Conservation (phyloP, 306 rosid genomes). For the Rosa chinensis region DNA sequence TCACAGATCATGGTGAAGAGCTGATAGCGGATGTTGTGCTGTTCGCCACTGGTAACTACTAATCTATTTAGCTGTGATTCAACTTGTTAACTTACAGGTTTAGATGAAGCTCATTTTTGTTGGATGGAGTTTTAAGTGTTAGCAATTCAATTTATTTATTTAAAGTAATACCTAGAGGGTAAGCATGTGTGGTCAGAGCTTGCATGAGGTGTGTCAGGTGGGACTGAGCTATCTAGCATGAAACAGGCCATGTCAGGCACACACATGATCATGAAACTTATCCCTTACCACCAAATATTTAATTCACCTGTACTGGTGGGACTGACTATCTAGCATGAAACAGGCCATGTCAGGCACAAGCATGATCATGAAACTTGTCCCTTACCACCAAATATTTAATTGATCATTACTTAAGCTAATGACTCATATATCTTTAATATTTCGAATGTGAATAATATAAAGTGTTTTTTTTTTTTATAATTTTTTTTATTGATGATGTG, state of each 20-base stretch:
- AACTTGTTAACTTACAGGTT: neutral
- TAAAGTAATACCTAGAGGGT: neutral
- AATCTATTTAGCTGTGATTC: neutral
- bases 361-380: neutral
- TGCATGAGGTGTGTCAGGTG: neutral
- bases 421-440: too few relatives aligned
- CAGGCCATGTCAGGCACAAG: too few relatives aligned
- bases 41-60: slow-evolving; percentile 86
- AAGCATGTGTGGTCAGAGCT: neutral
- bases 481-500: too few relatives aligned
- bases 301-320: neutral
- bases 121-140: neutral
- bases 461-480: too few relatives aligned
- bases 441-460: too few relatives aligned
- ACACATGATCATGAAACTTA: neutral
- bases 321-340: neutral
- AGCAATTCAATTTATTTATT: neutral
- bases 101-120: neutral
- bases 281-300: too few relatives aligned
- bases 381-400: neutral
- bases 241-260: neutral
- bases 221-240: too few relatives aligned
- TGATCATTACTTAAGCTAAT: too few relatives aligned
- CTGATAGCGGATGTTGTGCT: slow-evolving; percentile 81
- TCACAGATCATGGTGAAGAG: slow-evolving; percentile 93